Evolutionary conservation across 352 stramenopile genomes (phyloP).

Genomic region (Phytophthora gonapodyides): DNA sequence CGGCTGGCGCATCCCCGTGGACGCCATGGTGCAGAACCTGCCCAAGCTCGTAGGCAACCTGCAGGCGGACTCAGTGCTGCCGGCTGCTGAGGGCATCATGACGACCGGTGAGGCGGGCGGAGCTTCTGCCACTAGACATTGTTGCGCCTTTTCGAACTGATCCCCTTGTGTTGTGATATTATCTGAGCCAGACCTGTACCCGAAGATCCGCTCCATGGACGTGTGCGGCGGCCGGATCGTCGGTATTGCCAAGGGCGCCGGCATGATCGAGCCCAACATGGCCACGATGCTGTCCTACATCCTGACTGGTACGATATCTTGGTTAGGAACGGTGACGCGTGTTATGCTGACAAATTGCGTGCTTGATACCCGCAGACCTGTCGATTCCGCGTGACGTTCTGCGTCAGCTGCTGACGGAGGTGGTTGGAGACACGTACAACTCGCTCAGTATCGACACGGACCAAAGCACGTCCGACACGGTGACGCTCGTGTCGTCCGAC

Average conservation of each 20-base stretch:
- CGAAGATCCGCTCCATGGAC: conserved; percentile 88
- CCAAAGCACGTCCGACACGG: conserved; percentile 98
- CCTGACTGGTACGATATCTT: conserved; percentile 63
- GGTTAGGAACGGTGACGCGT: not conserved
- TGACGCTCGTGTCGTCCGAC: conserved; percentile 95
- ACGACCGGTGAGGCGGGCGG: conserved; percentile 84
- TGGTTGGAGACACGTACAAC: conserved; percentile 91
- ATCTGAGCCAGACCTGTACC: conserved; percentile 72
- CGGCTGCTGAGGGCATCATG: conserved; percentile 96
- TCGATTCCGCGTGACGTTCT: conserved; percentile 84
- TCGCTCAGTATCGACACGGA: conserved; percentile 97
- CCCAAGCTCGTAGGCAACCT: conserved; percentile 85
- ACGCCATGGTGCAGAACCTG: conserved; percentile 85
- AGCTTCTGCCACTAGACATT: too few relatives aligned
- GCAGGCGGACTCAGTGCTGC: conserved; percentile 93
- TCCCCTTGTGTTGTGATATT: not conserved
- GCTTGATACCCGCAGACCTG: conserved; percentile 42
- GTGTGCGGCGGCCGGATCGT: conserved; percentile 92
- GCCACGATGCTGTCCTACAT: conserved; percentile 91
- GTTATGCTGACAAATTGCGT: conserved; percentile 4
- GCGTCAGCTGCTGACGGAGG: conserved; percentile 74
- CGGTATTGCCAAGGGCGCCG: conserved; percentile 98
- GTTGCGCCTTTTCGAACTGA: not conserved
- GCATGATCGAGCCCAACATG: conserved; percentile 99
- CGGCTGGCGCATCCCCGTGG: conserved; percentile 97